Conservation (phyloP, 805 yeast species). For the Ascoidea tarda region DNA sequence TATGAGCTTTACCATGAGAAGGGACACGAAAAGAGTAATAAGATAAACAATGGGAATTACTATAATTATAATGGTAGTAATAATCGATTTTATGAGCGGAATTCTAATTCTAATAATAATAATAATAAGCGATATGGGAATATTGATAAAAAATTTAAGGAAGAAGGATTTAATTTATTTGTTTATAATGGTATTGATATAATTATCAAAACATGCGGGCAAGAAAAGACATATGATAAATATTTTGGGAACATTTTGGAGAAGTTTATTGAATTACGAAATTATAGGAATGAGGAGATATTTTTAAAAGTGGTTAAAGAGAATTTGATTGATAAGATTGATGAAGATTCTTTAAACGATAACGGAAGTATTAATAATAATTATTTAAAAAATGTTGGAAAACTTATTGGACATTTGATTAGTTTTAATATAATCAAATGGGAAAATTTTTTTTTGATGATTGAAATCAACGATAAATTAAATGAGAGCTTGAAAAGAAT, state of each 20-base stretch:
- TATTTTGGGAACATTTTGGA: conserved; percentile 70
- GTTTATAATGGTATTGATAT: conserved; percentile 1
- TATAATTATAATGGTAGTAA: neutral
- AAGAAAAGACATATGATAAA: conserved; percentile 77
- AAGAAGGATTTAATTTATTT: too few species aligned
- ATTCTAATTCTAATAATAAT: too few species aligned
- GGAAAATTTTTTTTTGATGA: conserved; percentile 32
- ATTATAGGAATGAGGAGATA: neutral
- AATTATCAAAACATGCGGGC: conserved; percentile 37
- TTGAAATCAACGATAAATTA: conserved; percentile 51
- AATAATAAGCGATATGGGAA: too few species aligned
- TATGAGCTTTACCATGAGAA: conserved; percentile 40
- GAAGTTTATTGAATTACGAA: conserved; percentile 18
- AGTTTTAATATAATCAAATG: conserved; percentile 59
- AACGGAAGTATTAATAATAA: conserved; percentile 14
- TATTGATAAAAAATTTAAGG: too few species aligned
- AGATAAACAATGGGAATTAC: conserved; percentile 12
- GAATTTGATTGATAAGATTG: neutral
- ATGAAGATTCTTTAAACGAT: too few species aligned
- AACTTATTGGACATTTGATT: conserved; percentile 74
- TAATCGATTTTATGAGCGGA: too few species aligned
- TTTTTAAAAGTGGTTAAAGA: too few species aligned
- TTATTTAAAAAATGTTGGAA: conserved; percentile 65
- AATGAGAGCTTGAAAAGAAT: conserved; percentile 52
- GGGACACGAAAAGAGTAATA: conserved; percentile 62